Evolutionary conservation across 495 filamentous ascomycete genomes (phyloP), one percentile per base, ranked within the genome.

Genomic region (Thermothielavioides terrestris): DNA sequence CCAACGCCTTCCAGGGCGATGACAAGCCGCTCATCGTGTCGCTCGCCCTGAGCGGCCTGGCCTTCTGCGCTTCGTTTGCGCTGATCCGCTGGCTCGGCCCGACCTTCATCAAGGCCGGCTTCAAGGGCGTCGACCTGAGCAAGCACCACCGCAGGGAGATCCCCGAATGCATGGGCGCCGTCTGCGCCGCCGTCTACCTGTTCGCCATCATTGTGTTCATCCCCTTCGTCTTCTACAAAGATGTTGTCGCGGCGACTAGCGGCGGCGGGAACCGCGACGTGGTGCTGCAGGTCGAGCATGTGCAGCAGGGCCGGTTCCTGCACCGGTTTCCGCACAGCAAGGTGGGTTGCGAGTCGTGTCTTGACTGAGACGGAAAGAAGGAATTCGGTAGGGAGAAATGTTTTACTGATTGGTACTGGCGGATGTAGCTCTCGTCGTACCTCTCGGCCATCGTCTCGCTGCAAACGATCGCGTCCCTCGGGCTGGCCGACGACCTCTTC

Each of bases 81-180:
- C 73, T 96, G 67, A 90, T 99, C 62, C 73, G 83, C 73, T 97
- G 92, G 94, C 82, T 96, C n/a, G 90, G 91, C 1, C 81, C 86
- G 18, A 82, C 83, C 1, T 97, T 97, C 59, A 84, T 96, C 56
- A 82, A 79, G 49, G 86, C 86, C 26, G 94, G 94, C 12, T 69
- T 96, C 58, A 95, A 94, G 64, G 92, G 92, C 47, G 86, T 77
- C 59, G 92, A 99, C 65, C 73, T 95, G 81, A 82, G 82, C 49
- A 99, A 97, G 69, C 68, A 77, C 44, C 62, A 75, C 44, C 80
- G 75, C 46, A 79, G 68, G 48, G 79, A 82, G 49, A 83, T 96
- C 56, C 92, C 92, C 12, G 92, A 99, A 68, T 89, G 88, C 25
- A 97, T 99, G 94, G 92, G 92, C n/a, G 88, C 84, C 17, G 80